Evolutionary conservation across 768 basidiomycete genomes (phyloP).

Genomic region (Phylloporus rhodoxanthus): DNA sequence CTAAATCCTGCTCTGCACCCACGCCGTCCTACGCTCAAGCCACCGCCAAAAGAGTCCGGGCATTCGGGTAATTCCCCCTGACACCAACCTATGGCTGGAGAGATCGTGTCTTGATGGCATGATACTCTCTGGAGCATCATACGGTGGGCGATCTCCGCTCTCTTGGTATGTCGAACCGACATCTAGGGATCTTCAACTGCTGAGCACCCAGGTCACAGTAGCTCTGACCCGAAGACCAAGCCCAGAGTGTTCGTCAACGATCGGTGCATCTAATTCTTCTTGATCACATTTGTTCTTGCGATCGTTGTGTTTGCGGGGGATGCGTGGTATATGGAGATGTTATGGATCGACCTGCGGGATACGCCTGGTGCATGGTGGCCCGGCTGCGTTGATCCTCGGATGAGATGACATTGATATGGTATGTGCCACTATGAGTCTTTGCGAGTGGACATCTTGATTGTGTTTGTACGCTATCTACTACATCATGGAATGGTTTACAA

Average conservation of each 20-base stretch:
- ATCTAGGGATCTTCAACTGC: slow-evolving; percentile 18
- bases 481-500: slow-evolving; percentile 30
- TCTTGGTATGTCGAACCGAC: background rate
- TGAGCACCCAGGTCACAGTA: slow-evolving; percentile 16
- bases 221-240: slow-evolving; percentile 5
- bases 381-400: slow-evolving; percentile 7
- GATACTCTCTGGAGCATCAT: slow-evolving; percentile 16
- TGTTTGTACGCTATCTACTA: slow-evolving; percentile 15
- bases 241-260: background rate
- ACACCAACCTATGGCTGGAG: slow-evolving; percentile 25
- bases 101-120: slow-evolving; percentile 23
- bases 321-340: slow-evolving; percentile 20
- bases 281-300: slow-evolving; percentile 23
- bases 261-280: slow-evolving; percentile 15
- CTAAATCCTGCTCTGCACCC: no score
- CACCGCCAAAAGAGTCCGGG: no score
- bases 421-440: background rate
- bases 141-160: slow-evolving; percentile 8
- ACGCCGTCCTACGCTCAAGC: no score
- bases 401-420: slow-evolving; percentile 17
- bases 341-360: slow-evolving; percentile 27
- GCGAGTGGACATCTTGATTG: background rate
- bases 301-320: slow-evolving; percentile 24
- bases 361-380: slow-evolving; percentile 5
- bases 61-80: no score